A percentile compares a stretch with the other conserved stretches of the same genome.
phyloP scores from a whole-genome alignment of 2,329 filamentous ascomycete genomes.

The Rutstroemia sp. region DNA sequence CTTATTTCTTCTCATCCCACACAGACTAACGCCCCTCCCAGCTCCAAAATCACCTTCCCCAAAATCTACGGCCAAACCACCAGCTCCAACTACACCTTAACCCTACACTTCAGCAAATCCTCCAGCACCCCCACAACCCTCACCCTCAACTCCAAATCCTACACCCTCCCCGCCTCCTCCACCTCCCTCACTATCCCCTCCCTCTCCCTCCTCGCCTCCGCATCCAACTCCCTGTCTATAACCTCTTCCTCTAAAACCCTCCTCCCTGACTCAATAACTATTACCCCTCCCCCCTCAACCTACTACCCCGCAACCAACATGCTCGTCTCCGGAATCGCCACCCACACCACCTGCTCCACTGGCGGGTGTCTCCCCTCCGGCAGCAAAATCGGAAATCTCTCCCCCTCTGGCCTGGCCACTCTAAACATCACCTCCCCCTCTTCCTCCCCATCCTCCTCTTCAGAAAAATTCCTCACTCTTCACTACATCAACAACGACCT shows the following conservation, averaged over 20 bases:
- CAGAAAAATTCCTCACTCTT: conserved; percentile 13
- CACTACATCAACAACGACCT: conserved; percentile 25
- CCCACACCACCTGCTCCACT: conserved; percentile 12
- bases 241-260: conserved; percentile 9
- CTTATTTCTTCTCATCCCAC: neutral
- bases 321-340: conserved; percentile 40
- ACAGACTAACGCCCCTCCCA: conserved; percentile 2
- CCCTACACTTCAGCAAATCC: conserved; percentile 12
- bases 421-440: conserved; percentile 9
- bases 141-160: conserved; percentile 10
- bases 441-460: neutral
- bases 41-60: conserved; percentile 14
- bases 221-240: neutral
- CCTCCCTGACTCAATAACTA: conserved; percentile 5
- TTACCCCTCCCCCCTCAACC: conserved; percentile 18
- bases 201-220: conserved; percentile 14
- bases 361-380: conserved; percentile 20
- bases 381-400: conserved; percentile 18
- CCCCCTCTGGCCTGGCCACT: conserved; percentile 13
- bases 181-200: conserved; percentile 6
- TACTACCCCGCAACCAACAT: conserved; percentile 45
- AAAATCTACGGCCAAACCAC: conserved; percentile 19
- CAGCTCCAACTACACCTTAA: conserved; percentile 16
- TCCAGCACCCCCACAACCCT: conserved; percentile 6
- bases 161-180: conserved; percentile 10